Base-by-base conservation (phyloP, 805 yeast species). In the Lipomyces sp. region DNA sequence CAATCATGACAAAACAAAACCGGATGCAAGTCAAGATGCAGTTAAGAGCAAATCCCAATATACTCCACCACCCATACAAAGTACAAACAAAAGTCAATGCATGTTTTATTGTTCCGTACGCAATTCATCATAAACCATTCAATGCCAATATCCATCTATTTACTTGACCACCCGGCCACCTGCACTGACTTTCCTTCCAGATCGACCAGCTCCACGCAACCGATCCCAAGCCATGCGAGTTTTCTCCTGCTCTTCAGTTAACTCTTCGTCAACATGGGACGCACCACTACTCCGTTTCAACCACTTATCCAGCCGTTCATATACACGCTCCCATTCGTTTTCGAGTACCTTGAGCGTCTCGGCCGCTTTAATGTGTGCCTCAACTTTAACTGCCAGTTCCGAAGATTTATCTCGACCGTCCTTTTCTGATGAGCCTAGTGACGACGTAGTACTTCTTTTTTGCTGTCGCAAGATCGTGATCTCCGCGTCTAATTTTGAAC, bases 251-350 rank as follows among this genome's bases (percentile, higher is more conserved):
- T 69, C 67, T 35, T 64, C 68, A 33, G 45, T 62, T 10, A 37
- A 48, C 37, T 63, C 65, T 32, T 29, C 54, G 34, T 18, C 54
- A n/a, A 24, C 54, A 18, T n/a, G 13, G n/a, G 54, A 32, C 33
- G 34, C 6, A 29, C 34, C n/a, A 10, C 48, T 42, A 7, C 24
- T 24, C n/a, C 34, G 15, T 24, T 51, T 56, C 18, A 68, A 35
- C 57, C 64, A 63, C 24, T 32, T 39, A 15, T 64, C 65, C 39
- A 71, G 50, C n/a, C 64, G 58, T 18, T 29, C 39, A 18, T 64
- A 69, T 1, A 72, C 72, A 11, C 60, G 57, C 7, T 62, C 45
- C 74, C 74, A 71, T 42, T 71, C 72, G 15, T 48, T 53, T 29
- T 64, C 69, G 37, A 68, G 61, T 11, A 68, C 63, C 29, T 53